These are phyloP conservation scores for Xeromyces bisporus DNA, from an alignment of 495 filamentous ascomycete species.

Conservation along the genomic window DNA sequence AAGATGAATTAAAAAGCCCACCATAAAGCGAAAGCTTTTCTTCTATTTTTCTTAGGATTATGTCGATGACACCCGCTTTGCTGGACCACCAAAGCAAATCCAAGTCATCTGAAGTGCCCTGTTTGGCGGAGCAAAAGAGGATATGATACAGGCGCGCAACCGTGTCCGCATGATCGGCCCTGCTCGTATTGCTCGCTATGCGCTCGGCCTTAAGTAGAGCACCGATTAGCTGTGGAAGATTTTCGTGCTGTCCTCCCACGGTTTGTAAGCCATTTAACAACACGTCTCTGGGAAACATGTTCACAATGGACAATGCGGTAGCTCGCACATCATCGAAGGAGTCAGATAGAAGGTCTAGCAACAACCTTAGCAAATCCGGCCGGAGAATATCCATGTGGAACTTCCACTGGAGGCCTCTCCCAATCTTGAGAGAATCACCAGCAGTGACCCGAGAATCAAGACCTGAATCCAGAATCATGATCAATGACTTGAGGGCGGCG, in stretches of 20 bases:
- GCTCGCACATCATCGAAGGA: constrained; percentile 86
- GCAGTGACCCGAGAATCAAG: constrained; percentile 17
- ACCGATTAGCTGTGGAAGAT: constrained; percentile 10
- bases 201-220: constrained; percentile 22
- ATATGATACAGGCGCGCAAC: constrained; percentile 45
- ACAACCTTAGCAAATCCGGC: constrained; percentile 25
- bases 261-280: constrained; percentile 7
- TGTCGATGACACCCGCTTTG: constrained; percentile 26
- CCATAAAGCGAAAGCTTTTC: constrained; percentile 37
- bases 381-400: constrained; percentile 38
- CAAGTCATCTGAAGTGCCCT: constrained; percentile 1
- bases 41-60: constrained; percentile 34
- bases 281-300: constrained; percentile 20
- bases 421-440: constrained; percentile 3
- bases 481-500: constrained; percentile 52
- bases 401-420: constrained; percentile 26
- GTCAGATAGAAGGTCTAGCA: constrained; percentile 67
- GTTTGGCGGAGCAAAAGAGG: constrained; percentile 28
- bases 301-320: constrained; percentile 41
- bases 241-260: constrained; percentile 1
- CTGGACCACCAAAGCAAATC: constrained; percentile 19
- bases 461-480: constrained; percentile 41
- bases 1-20: constrained; percentile 39
- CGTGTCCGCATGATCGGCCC: constrained; percentile 77
- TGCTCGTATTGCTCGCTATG: constrained; percentile 51